Evolutionary conservation across 2,329 filamentous ascomycete species (phyloP).

Genomic region (Fusarium cicatricum): DNA sequence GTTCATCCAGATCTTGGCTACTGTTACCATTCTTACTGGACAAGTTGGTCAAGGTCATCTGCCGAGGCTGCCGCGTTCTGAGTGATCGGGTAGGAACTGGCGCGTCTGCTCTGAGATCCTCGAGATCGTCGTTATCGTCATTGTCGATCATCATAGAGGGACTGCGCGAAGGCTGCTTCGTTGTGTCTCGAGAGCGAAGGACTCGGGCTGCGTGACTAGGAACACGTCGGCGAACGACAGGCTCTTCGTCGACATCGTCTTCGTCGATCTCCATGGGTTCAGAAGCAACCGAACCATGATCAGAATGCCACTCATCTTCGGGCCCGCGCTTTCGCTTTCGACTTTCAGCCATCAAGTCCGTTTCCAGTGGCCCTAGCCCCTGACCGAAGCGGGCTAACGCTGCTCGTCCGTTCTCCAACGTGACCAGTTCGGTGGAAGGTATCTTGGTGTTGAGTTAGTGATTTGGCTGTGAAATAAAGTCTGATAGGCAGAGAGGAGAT

Average conservation of each 20-base stretch:
- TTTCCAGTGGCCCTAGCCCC: conserved; percentile 14
- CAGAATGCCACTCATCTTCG: conserved; percentile 44
- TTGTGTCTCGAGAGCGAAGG: conserved; percentile 41
- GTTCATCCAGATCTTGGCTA: conserved; percentile 45
- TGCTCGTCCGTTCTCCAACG: conserved; percentile 45
- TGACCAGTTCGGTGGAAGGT: conserved; percentile 42
- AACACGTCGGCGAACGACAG: conserved; percentile 10
- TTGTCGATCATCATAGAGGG: conserved; percentile 27
- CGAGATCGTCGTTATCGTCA: conserved; percentile 37
- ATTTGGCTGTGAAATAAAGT: background rate
- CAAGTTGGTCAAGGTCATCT: conserved; percentile 38
- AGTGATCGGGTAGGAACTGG: conserved; percentile 28
- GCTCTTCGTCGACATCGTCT: conserved; percentile 34
- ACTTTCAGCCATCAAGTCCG: conserved; percentile 22
- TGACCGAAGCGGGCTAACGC: conserved; percentile 41
- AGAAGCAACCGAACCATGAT: conserved; percentile 32
- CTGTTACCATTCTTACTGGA: conserved; percentile 33
- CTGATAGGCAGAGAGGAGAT: background rate
- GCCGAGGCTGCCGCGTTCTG: conserved; percentile 40
- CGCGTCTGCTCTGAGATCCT: conserved; percentile 16
- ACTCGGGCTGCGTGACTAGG: conserved; percentile 17
- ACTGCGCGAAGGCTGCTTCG: conserved; percentile 29
- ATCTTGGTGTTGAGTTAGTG: conserved; percentile 43
- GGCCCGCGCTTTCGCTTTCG: conserved; percentile 46
- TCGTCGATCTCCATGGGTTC: conserved; percentile 42